These are phyloP conservation scores for Fusarium siculi DNA, from an alignment of 2,329 filamentous ascomycete species.

Conservation along the genomic window DNA sequence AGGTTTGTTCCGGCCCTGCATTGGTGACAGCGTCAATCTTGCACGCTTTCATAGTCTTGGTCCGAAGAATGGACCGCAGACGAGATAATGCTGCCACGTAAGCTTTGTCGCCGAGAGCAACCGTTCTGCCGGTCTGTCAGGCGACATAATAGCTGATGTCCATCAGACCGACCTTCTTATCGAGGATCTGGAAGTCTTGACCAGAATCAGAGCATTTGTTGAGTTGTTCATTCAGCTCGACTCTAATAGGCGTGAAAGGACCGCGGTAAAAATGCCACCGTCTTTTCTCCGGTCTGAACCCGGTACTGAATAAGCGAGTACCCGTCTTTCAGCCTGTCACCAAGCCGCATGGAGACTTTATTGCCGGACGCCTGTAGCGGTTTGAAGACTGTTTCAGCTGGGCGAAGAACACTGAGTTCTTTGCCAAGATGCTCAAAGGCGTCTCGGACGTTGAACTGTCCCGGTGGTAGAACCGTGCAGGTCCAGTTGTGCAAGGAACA, in stretches of 20 bases:
- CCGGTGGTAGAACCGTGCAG: neutral
- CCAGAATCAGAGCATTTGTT: neutral
- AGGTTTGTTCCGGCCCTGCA: neutral
- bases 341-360: neutral
- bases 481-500: neutral
- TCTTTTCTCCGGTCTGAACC: neutral
- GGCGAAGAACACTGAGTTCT: neutral
- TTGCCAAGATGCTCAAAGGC: neutral
- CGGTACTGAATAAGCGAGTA: neutral
- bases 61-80: neutral
- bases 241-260: neutral
- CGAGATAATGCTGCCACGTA: neutral
- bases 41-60: neutral
- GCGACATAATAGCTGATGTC: neutral
- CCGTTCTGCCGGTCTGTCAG: neutral
- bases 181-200: neutral
- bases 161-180: neutral
- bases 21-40: neutral
- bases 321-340: neutral
- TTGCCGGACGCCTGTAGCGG: rapidly evolving
- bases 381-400: neutral
- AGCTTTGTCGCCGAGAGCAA: neutral
- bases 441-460: neutral
- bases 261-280: neutral
- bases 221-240: neutral